These are phyloP conservation scores for Royoungia palumana DNA, from an alignment of 768 basidiomycete species.

Conservation along the genomic window DNA sequence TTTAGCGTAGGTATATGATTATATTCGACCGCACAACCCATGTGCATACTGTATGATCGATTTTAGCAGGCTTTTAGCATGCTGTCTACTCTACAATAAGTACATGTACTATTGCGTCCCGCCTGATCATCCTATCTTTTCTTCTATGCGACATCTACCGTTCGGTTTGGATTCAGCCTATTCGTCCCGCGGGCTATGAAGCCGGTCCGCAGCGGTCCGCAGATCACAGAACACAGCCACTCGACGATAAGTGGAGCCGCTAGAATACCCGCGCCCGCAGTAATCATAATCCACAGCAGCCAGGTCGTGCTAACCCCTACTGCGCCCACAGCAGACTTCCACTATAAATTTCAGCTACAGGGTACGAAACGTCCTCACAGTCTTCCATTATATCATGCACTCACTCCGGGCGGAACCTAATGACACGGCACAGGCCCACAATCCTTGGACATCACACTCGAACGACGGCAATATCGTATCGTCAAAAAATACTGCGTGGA, in stretches of 20 bases:
- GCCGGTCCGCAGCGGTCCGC: too few relatives aligned
- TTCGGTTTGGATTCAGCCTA: too few relatives aligned
- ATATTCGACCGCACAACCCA: too few relatives aligned
- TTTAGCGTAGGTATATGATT: too few relatives aligned
- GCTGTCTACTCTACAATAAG: background rate
- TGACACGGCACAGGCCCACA: slow-evolving; percentile 3
- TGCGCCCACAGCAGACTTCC: slow-evolving; percentile 4
- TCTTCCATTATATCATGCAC: background rate
- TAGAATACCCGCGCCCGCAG: too few relatives aligned
- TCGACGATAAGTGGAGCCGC: too few relatives aligned
- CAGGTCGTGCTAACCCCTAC: background rate
- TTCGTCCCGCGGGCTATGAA: too few relatives aligned
- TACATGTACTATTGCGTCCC: background rate
- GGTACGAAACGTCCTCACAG: background rate
- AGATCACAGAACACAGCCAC: too few relatives aligned
- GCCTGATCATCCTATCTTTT: too few relatives aligned
- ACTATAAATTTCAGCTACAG: slow-evolving; percentile 1
- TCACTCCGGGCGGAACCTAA: slow-evolving; percentile 1
- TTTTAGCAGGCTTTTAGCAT: slow-evolving; percentile 7
- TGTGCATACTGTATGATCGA: too few relatives aligned
- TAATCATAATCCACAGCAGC: background rate
- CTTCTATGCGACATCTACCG: too few relatives aligned
- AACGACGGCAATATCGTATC: background rate
- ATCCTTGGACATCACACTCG: slow-evolving; percentile 4
- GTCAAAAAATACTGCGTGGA: background rate